Conservation (phyloP, 2,329 filamentous ascomycete species). For the Acrocalymma vagum region DNA sequence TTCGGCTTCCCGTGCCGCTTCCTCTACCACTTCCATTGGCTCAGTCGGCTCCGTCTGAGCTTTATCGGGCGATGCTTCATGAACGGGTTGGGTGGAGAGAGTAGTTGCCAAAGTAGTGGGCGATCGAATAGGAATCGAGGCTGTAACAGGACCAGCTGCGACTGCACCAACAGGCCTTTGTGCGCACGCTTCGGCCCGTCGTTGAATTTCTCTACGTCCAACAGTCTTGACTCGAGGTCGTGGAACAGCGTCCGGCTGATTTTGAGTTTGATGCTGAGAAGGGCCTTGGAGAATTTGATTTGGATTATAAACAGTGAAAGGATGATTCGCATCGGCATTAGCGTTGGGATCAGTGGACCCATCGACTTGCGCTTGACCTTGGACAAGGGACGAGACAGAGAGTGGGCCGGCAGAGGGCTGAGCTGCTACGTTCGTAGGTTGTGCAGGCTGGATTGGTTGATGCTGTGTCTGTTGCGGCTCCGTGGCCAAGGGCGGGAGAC, state of each 20-base stretch:
- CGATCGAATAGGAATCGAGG: constrained; percentile 44
- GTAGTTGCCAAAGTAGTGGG: constrained; percentile 27
- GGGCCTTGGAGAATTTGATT: constrained; percentile 30
- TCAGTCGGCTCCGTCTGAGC: too few species aligned
- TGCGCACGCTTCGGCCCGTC: constrained; percentile 66
- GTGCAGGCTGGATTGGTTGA: constrained; percentile 13
- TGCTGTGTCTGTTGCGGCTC: constrained; percentile 40
- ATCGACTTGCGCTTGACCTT: constrained; percentile 43
- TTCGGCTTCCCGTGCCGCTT: too few species aligned
- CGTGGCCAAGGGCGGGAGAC: constrained; percentile 61
- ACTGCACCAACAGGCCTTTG: constrained; percentile 48
- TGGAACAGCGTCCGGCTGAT: constrained; percentile 27
- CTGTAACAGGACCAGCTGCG: constrained; percentile 21
- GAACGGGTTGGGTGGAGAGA: constrained; percentile 18
- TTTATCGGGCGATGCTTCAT: constrained; percentile 30
- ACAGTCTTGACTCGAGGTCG: constrained; percentile 63
- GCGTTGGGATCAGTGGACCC: constrained; percentile 25
- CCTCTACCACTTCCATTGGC: too few species aligned
- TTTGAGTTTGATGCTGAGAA: constrained; percentile 19
- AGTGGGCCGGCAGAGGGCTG: constrained; percentile 27
- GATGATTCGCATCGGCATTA: too few species aligned
- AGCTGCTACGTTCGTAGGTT: constrained; percentile 10
- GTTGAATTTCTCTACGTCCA: constrained; percentile 66
- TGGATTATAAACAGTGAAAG: constrained; percentile 36
- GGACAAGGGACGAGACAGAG: constrained; percentile 41